Percentiles rank a stretch among this genome's conserved stretches.
Conservation (phyloP, 2,329 filamentous ascomycete species). For the Gnomoniopsis smithogilvyi region DNA sequence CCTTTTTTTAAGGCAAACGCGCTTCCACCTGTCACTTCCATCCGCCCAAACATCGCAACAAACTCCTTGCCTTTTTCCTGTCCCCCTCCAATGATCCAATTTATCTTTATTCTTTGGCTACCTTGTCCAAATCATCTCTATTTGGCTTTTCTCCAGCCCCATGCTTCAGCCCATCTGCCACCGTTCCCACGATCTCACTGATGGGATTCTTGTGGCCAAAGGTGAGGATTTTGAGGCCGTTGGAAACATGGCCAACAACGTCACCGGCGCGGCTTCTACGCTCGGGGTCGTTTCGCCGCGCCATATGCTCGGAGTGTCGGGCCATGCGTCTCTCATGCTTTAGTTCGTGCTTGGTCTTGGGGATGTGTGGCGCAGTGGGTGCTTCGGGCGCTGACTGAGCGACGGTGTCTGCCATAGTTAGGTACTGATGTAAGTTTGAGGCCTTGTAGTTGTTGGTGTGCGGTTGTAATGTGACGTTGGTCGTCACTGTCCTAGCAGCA, state of each 20-base stretch:
- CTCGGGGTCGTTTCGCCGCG: not conserved
- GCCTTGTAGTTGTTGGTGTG: too few relatives aligned
- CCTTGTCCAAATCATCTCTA: not conserved
- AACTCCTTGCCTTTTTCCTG: too few relatives aligned
- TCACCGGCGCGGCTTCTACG: conserved; percentile 1
- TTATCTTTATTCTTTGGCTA: too few relatives aligned
- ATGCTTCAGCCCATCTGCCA: conserved; percentile 4
- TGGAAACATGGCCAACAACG: conserved; percentile 2
- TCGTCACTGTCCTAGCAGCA: too few relatives aligned
- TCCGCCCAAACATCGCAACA: too few relatives aligned
- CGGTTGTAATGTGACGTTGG: too few relatives aligned
- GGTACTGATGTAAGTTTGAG: not conserved
- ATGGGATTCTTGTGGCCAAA: conserved; percentile 1
- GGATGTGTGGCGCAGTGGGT: not conserved
- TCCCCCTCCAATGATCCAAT: too few relatives aligned
- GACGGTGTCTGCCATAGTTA: not conserved
- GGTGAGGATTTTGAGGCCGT: not conserved
- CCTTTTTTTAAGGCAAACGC: too few relatives aligned
- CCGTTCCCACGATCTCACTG: conserved; percentile 4
- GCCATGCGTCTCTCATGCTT: not conserved
- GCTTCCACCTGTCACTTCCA: too few relatives aligned
- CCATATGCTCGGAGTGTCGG: not conserved
- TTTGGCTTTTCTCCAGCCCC: not conserved
- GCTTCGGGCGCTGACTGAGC: too few relatives aligned
- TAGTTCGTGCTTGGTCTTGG: not conserved